Percentiles rank a stretch among this genome's conserved stretches.
Conservation (phyloP, 495 filamentous ascomycete species). For the Aspergillus wentii region DNA sequence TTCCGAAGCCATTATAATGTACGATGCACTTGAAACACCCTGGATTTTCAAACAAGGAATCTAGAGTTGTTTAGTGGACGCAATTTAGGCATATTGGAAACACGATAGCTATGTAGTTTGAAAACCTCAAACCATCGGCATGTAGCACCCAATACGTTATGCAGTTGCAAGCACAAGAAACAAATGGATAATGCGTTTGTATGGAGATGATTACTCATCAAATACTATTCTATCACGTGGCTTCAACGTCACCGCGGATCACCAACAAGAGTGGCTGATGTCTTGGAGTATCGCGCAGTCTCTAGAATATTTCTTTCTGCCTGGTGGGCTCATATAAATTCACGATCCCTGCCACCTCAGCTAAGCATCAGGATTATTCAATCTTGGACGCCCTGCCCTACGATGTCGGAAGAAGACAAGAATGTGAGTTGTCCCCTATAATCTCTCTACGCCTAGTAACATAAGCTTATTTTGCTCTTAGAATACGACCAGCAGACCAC, state of each 20-base stretch:
- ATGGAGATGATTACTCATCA: background rate
- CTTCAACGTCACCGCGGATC: constrained; percentile 30
- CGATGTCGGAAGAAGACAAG: constrained; percentile 39
- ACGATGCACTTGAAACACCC: too few species aligned
- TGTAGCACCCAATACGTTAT: too few species aligned
- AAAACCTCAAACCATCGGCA: too few species aligned
- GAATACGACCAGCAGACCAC: constrained; percentile 30
- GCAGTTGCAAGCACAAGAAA: too few species aligned
- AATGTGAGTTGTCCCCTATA: constrained; percentile 21
- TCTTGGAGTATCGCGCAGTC: constrained; percentile 27
- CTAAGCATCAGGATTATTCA: background rate
- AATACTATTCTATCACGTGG: constrained; percentile 29
- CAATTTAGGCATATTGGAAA: constrained; percentile 9
- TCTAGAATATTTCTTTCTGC: constrained; percentile 23
- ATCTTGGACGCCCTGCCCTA: constrained; percentile 4
- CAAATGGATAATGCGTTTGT: background rate
- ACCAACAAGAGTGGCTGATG: constrained; percentile 16
- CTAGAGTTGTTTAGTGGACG: background rate
- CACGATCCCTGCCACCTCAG: too few species aligned
- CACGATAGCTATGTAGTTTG: too few species aligned
- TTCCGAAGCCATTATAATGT: constrained; percentile 43
- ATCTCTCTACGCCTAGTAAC: constrained; percentile 1
- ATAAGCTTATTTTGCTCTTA: constrained; percentile 19
- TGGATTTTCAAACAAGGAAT: constrained; percentile 3
- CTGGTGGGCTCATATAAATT: constrained; percentile 13